Evolutionary conservation across 176 grass and related monocot species (phyloP), one percentile per base, ranked within the genome.

Genomic region (Rhipidocladum racemiflorum): DNA sequence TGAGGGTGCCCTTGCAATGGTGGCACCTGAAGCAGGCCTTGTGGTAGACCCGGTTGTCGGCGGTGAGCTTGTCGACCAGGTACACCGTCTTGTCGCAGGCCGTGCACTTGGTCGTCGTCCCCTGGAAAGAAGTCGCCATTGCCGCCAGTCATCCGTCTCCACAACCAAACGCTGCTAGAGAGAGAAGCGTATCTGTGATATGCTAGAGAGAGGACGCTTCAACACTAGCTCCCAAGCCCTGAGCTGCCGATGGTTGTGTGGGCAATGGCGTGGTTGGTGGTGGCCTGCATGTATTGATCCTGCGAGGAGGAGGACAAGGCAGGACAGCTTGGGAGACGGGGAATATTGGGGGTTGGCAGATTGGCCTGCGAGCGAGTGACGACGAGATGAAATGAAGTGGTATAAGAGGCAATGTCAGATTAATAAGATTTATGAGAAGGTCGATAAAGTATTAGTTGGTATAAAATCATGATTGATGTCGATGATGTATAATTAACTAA

Each of bases 21-120:
- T 99, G 96, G 85, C 96, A 99, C 53, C 92, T 75, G 86, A 99
- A 99, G 80, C 96, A 99, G 6, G 91, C 96, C 93, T 95, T 99
- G 87, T 99, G 96, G 86, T 93, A 99, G 85, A 99, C 53, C 23
- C 96, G 84, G 85, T 95, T 99, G 80, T 99, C 96, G 49, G 93
- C 93, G 71, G 96, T 88, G 85, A 99, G 92, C 91, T 95, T 99
- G 96, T 99, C 96, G 50, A 99, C 96, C 61, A 99, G 79, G 73
- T 99, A 99, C 53, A 95, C 96, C 59, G 96, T 99, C 96, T 99
- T 99, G 57, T 87, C 87, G 83, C 96, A 99, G 25, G 93, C 89
- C 11, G 69, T 99, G 96, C 96, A 99, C 82, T 95, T 99, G 59
- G 96, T 93, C 28, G 86, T 90, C 32, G 92, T 99, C 17, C 90